A percentile compares a stretch with the other conserved stretches of the same genome.
phyloP scores from a whole-genome alignment of 441 rosid genomes.

The Syzygium malaccense region DNA sequence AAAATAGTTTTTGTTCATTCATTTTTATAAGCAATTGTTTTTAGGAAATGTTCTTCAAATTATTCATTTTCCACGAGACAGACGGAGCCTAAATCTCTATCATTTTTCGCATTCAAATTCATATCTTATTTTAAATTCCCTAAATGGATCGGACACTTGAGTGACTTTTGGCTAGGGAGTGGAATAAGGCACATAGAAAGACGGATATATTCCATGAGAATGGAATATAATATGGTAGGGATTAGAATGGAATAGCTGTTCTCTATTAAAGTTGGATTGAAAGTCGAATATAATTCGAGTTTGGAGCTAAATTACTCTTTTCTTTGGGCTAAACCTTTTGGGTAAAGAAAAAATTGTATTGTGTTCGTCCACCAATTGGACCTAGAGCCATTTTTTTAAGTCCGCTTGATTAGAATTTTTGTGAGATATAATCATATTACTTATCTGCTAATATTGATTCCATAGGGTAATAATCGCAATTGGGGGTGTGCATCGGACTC shows the following conservation, averaged over 20 bases:
- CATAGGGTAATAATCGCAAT: background rate
- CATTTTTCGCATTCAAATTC: background rate
- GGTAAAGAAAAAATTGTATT: background rate
- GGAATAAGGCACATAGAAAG: background rate
- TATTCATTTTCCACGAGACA: background rate
- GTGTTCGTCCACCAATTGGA: background rate
- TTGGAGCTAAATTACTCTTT: background rate
- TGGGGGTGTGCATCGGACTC: fast-evolving
- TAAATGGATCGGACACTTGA: background rate
- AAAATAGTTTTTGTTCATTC: background rate
- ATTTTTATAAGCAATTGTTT: background rate
- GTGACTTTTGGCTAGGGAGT: background rate
- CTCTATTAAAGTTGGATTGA: background rate
- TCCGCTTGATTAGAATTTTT: background rate
- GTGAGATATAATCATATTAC: background rate
- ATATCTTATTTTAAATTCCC: background rate
- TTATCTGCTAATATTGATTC: background rate
- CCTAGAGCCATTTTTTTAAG: background rate
- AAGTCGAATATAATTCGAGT: background rate
- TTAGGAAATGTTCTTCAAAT: background rate
- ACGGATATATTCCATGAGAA: background rate
- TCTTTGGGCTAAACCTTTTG: background rate
- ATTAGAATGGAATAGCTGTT: background rate
- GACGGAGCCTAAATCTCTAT: background rate
- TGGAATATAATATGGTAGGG: background rate